These are phyloP conservation scores for Cladobotryum mycophilum DNA, from an alignment of 2,329 filamentous ascomycete species.

Conservation along the genomic window DNA sequence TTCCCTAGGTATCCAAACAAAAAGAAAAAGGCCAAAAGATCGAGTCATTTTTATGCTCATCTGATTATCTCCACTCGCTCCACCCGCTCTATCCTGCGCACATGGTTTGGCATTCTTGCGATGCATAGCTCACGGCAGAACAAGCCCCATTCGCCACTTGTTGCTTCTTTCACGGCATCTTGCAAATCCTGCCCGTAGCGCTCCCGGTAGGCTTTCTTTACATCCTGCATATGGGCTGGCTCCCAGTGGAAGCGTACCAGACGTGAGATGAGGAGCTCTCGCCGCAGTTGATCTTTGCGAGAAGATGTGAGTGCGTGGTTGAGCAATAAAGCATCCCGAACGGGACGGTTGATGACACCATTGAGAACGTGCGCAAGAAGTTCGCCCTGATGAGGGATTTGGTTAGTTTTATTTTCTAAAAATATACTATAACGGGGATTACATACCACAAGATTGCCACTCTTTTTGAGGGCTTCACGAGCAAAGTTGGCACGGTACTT, in stretches of 20 bases:
- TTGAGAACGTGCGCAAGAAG: constrained; percentile 92
- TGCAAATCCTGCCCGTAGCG: constrained; percentile 71
- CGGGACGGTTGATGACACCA: constrained; percentile 90
- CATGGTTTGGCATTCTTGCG: constrained; percentile 52
- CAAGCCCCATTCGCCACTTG: constrained; percentile 67
- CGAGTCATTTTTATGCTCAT: background rate
- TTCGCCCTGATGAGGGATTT: constrained; percentile 60
- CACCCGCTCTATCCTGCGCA: constrained; percentile 39
- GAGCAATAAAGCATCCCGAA: constrained; percentile 83
- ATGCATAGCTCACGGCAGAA: constrained; percentile 70
- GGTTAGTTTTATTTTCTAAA: background rate
- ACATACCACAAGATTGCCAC: constrained; percentile 85
- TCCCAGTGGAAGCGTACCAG: constrained; percentile 94
- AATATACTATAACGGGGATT: background rate
- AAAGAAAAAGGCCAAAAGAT: background rate
- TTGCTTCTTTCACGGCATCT: constrained; percentile 71
- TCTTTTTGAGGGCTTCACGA: constrained; percentile 78
- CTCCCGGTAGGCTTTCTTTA: constrained; percentile 74
- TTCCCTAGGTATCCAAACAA: background rate
- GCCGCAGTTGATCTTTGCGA: constrained; percentile 63
- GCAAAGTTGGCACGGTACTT: constrained; percentile 77
- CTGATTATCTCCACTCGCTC: constrained; percentile 19
- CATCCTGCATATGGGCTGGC: constrained; percentile 66
- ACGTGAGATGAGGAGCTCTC: constrained; percentile 80
- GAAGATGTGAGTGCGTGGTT: constrained; percentile 81